These are phyloP conservation scores for Cytospora piceae DNA, from an alignment of 2,329 filamentous ascomycete genomes.

Conservation along the genomic window DNA sequence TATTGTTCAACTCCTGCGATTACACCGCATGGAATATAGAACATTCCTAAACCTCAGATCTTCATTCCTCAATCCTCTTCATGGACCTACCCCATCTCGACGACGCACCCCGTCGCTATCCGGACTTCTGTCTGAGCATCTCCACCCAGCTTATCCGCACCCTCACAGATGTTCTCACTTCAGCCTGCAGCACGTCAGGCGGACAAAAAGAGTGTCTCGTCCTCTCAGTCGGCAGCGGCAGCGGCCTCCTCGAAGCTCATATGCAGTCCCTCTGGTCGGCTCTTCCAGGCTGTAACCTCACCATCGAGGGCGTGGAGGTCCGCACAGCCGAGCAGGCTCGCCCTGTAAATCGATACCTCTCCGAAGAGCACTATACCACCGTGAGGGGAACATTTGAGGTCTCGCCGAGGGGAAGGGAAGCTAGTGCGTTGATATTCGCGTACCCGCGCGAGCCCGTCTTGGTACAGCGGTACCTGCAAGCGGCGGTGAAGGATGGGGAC, in stretches of 20 bases:
- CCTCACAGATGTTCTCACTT: slow-evolving; percentile 16
- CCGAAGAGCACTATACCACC: slow-evolving; percentile 11
- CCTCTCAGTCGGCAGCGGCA: slow-evolving; percentile 28
- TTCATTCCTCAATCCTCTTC: neutral
- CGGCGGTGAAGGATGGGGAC: neutral
- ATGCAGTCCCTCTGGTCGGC: slow-evolving; percentile 15
- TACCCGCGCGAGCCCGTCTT: slow-evolving; percentile 25
- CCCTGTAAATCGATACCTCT: slow-evolving; percentile 25
- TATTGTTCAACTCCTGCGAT: neutral
- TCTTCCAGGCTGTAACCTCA: neutral
- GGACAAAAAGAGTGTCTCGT: neutral
- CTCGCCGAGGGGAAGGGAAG: neutral
- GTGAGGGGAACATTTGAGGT: slow-evolving; percentile 27
- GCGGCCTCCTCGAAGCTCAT: slow-evolving; percentile 27
- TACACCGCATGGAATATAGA: neutral
- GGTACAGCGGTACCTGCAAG: slow-evolving; percentile 12
- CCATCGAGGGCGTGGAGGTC: slow-evolving; percentile 24
- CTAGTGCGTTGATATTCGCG: slow-evolving; percentile 21
- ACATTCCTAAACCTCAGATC: neutral
- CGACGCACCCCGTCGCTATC: slow-evolving; percentile 14
- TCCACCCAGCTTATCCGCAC: slow-evolving; percentile 19
- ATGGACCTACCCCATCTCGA: slow-evolving; percentile 12
- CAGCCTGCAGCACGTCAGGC: neutral
- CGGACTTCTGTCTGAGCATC: slow-evolving; percentile 27
- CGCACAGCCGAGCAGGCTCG: neutral